Evolutionary conservation across 2,329 filamentous ascomycete species (phyloP), one percentile per base, ranked within the genome.

Genomic region (Rhynchosporium secalis): DNA sequence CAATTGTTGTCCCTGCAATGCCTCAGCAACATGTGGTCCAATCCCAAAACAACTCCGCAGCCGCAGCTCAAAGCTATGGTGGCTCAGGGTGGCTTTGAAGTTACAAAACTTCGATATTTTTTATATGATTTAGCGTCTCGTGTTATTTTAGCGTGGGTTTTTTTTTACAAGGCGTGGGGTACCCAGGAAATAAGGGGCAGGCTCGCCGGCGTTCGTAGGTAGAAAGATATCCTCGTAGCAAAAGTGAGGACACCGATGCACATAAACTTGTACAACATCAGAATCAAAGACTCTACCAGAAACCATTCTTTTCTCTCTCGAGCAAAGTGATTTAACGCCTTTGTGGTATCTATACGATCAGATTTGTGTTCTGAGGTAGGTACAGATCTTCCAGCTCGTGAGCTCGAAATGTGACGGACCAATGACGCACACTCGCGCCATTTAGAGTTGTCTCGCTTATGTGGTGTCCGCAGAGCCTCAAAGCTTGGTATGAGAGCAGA

Each of bases 401-500:
- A 57, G 41, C 46, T 41, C 26, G 12, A 29, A 20, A 20, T 20
- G 28, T 20, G 46, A 26, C 13, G 36, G 15, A 31, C 38, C 33
- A 10, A 12, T 52, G 36, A 54, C 40, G 31, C 45, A 20, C 20
- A 20, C 20, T 20, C 20, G 20, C 20, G 20, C 20, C 48, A 60
- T 45, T 45, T 46, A 55, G 41, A 40, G 38, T 40, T 40, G 56
- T 40, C 20, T 60, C 64, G 64, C 59, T 62, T 58, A 51, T 8
- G 12, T 49, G 47, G 49, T 40, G 45, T 45, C 60, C 60, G 58
- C 60, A 59, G 66, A 68, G 66, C 65, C 66, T 47, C 65, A 64
- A 64, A 52, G 49, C 66, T 68, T 68, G 66, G 66, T 61, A 58
- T 45, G 46, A 63, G 62, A 61, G 43, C 13, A 31, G 49, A 48